Base-by-base conservation (phyloP, 192 early-diverging fungal species). In the Bifiguratus adelaidae region DNA sequence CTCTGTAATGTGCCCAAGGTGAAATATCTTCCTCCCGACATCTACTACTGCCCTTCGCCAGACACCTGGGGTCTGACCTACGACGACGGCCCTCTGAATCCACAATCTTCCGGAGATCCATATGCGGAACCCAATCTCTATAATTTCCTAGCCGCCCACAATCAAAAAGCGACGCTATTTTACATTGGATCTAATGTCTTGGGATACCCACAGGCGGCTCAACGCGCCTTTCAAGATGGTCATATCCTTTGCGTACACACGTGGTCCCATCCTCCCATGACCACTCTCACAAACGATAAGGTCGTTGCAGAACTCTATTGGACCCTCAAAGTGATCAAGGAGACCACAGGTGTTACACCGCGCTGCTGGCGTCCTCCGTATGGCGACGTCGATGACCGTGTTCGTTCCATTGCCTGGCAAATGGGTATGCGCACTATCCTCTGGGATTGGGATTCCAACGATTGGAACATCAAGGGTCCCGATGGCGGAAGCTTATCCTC, bases 201-300 rank as follows among this genome's bases (percentile, higher is more conserved):
- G 4, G 53, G 33, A 11, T 58, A 40, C 21, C 66, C 66, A 7
- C 41, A 44, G 16, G 66, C 60, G 25, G 61, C 53, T 20, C 33
- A 51, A 21, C 36, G 62, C 38, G 62, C 56, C 2, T 41, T 54
- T 7, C 24, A 45, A 30, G 57, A 62, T 42, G 77, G 81, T 24
- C 80, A 83, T 49, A 64, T 71, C 25, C 41, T 85, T 18, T 73
- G 64, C 25, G 73, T 70, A n/a, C 80, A 82, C 53, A 80, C 78
- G 8, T 81, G 74, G 74, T 67, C 60, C 5, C 77, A 79, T 55
- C 54, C 47, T 41, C 63, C 68, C 26, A 54, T 72, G 22, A 82
- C 80, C 24, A 59, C 56, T 15, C 46, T 60, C 20, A 60, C 63
- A 46, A 80, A 61, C 41, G 63, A 80, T 32, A 53, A 77, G 47